Evolutionary conservation across 257 asterid genomes (phyloP), one percentile per base, ranked within the genome.

Genomic region (Nicotiana benthamiana): DNA sequence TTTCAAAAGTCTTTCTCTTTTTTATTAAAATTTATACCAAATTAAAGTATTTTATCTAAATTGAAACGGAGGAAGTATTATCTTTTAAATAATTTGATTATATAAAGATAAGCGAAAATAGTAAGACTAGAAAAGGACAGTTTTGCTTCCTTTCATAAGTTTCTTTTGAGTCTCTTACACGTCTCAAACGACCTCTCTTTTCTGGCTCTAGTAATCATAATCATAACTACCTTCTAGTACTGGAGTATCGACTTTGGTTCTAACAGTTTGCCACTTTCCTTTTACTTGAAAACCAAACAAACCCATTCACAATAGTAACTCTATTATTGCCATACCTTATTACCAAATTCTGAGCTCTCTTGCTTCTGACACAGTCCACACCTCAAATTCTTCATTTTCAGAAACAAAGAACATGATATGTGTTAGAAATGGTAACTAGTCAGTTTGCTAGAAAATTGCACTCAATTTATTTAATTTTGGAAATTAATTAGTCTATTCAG

Each of bases 231-330:
- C 77, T 46, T 70, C 77, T 43, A 70, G 77, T 43, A 70, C 67
- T 61, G 18, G 57, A 6, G 13, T 16, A n/a, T 36, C 36, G 22
- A 18, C 24, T 54, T 90, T 82, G 90, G 85, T 86, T 83, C 88
- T 74, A 15, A 77, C 80, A 63, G 76, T 66, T 34, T 5, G 27
- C 48, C 83, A 57, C 16, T 36, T 10, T 70, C 20, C 11, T 79
- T 57, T 77, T 40, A 53, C 88, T 85, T 82, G 81, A 60, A 82
- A 57, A 56, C 32, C 60, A 85, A 75, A 82, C 80, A 62, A 82
- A 74, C 13, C 43, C 57, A 32, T 72, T 72, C 17, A 30, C 24
- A 20, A 22, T 22, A 22, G 15, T 70, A 59, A 30, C 59, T 34
- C 63, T 65, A 2, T 11, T 62, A 6, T 65, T 61, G 59, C 28